A percentile compares a stretch with the other conserved stretches of the same genome.
Evolutionary conservation across 345 rosid genomes (phyloP).

Genomic region (Eucalyptus sideroxylon): DNA sequence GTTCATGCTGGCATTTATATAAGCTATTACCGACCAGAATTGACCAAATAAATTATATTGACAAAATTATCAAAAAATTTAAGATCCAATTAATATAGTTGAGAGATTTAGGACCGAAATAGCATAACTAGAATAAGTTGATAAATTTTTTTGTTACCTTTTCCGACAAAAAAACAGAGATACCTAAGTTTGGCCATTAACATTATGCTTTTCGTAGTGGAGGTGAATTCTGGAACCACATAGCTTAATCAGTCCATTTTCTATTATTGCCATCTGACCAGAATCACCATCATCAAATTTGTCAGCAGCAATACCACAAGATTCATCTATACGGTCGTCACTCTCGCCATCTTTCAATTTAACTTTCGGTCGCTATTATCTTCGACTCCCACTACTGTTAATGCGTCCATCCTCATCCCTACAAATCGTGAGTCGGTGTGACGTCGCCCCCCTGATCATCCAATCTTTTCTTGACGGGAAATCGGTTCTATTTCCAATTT

Average conservation of each 20-base stretch:
- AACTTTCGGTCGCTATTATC: neutral
- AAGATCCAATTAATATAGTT: too few species aligned
- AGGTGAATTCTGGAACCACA: neutral
- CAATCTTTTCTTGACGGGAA: neutral
- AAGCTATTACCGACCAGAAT: accelerated
- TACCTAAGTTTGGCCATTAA: neutral
- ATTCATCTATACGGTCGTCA: neutral
- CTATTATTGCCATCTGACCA: neutral
- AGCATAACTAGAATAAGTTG: too few species aligned
- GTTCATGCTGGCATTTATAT: too few species aligned
- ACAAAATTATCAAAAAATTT: too few species aligned
- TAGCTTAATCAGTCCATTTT: neutral
- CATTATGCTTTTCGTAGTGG: neutral
- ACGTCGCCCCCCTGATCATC: neutral
- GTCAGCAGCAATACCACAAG: neutral
- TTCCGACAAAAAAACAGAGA: neutral
- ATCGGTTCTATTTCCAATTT: neutral
- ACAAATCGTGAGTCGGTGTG: neutral
- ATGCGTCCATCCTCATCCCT: neutral
- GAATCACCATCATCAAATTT: neutral
- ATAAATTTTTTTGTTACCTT: too few species aligned
- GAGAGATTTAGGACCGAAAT: too few species aligned
- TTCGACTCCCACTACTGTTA: neutral
- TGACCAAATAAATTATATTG: neutral
- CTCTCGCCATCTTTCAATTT: neutral